Evolutionary conservation across 768 basidiomycete genomes (phyloP).

Genomic region (Ramaria sp.): DNA sequence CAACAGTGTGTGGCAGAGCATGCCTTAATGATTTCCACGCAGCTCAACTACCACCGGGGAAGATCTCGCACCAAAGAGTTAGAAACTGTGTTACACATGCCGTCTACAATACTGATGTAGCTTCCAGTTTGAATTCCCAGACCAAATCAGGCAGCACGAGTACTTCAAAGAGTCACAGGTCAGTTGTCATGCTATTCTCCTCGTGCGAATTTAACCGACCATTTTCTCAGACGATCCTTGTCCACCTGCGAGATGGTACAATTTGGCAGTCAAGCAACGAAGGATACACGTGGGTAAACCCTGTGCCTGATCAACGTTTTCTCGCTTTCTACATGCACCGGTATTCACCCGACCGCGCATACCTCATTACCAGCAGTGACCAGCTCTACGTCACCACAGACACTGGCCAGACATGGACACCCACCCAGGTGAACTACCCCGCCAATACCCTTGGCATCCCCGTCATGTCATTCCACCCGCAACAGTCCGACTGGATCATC

Average conservation of each 20-base stretch:
- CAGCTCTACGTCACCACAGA: conserved; percentile 76
- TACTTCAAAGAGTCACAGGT: conserved; percentile 81
- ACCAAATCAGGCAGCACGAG: conserved; percentile 57
- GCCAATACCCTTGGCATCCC: conserved; percentile 74
- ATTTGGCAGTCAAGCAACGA: conserved; percentile 96
- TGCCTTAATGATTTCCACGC: not conserved
- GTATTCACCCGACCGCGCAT: conserved; percentile 72
- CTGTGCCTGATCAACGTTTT: conserved; percentile 51
- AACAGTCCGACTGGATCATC: conserved; percentile 66
- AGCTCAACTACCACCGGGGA: conserved; percentile 77
- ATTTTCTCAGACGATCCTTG: conserved; percentile 58
- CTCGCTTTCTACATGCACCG: conserved; percentile 82
- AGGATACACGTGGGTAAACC: conserved; percentile 81
- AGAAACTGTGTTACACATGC: conserved; percentile 17
- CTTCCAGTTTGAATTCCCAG: conserved; percentile 53
- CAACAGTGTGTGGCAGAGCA: not conserved
- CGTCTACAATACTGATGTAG: not conserved
- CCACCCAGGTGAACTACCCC: conserved; percentile 43
- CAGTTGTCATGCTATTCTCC: not conserved
- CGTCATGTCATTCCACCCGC: conserved; percentile 81
- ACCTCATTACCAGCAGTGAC: conserved; percentile 64
- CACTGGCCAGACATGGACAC: conserved; percentile 64
- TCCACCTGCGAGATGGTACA: conserved; percentile 61
- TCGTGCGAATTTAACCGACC: not conserved
- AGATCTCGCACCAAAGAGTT: conserved; percentile 66